These are phyloP conservation scores for Corrigiola litoralis DNA, from an alignment of 179 eudicot genomes.

Conservation along the genomic window DNA sequence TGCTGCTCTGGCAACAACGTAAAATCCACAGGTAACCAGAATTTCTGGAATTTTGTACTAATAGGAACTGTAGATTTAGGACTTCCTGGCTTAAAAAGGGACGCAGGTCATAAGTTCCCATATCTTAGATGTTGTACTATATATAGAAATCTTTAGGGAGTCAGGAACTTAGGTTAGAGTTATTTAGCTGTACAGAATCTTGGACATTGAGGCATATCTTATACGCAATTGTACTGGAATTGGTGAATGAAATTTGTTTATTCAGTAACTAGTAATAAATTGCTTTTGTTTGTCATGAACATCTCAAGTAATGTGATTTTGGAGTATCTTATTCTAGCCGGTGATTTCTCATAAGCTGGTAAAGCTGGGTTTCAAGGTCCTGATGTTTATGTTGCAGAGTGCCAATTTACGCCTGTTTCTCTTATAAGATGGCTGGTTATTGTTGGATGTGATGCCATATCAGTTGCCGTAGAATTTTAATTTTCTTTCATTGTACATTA, in stretches of 20 bases:
- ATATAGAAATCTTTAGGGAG: conserved; percentile 22
- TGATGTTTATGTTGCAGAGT: no score
- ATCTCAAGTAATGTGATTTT: no score
- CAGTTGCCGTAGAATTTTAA: no score
- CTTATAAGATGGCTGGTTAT: no score
- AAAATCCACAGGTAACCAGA: not conserved
- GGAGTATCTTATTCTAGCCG: no score
- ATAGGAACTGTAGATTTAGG: conserved; percentile 19
- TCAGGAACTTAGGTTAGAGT: conserved; percentile 9
- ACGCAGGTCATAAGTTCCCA: conserved; percentile 24
- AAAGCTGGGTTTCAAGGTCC: no score
- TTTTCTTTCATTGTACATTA: no score
- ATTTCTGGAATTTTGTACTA: conserved; percentile 18
- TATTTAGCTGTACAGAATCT: conserved; percentile 26
- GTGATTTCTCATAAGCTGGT: no score
- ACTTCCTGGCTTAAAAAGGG: conserved; percentile 15
- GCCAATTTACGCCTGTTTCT: no score
- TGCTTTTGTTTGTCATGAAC: no score
- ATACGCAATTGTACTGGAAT: conserved; percentile 12
- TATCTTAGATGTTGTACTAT: conserved; percentile 17
- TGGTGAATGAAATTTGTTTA: conserved; percentile 1
- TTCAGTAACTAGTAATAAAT: no score
- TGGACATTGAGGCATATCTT: conserved; percentile 8
- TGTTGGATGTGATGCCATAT: no score
- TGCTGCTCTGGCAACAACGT: not conserved